Percentiles rank a stretch among this genome's conserved stretches.
phyloP scores from a whole-genome alignment of 2,329 filamentous ascomycete genomes.

The Colletotrichum siamense region DNA sequence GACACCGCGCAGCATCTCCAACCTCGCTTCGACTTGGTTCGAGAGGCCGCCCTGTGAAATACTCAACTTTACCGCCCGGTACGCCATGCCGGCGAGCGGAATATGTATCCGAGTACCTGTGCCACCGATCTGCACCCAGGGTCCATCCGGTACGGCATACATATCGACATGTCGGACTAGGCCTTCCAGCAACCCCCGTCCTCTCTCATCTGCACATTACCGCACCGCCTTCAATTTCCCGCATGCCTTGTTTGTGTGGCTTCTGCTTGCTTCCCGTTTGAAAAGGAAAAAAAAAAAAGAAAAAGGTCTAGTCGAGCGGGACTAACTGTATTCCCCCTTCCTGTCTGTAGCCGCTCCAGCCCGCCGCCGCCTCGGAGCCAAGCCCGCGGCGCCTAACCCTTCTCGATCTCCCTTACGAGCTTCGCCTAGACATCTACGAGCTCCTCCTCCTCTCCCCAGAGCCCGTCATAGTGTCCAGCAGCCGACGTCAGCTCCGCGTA shows the following conservation, averaged over 20 bases:
- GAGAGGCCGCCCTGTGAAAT: not conserved
- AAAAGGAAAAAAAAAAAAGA: not conserved
- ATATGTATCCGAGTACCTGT: not conserved
- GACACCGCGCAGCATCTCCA: not conserved
- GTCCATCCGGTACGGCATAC: not conserved
- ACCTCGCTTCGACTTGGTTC: not conserved
- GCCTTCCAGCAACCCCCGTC: not conserved
- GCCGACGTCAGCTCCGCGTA: conserved; percentile 10
- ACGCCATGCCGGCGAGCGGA: not conserved
- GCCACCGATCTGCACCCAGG: not conserved
- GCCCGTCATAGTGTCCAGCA: conserved; percentile 18
- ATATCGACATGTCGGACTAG: not conserved
- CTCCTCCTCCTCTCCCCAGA: conserved; percentile 25
- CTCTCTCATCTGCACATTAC: not conserved
- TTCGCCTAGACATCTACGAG: conserved; percentile 32
- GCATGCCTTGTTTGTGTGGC: not conserved
- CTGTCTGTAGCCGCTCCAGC: not conserved
- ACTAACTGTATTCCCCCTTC: not conserved
- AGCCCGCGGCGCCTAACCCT: not conserved
- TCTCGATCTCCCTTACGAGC: conserved; percentile 32
- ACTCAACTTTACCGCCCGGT: not conserved
- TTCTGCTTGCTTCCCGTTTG: not conserved
- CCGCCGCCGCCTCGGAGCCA: not conserved
- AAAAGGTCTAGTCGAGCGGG: not conserved
- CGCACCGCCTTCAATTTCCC: not conserved